Base-by-base conservation (phyloP, 768 basidiomycete genomes). In the Russula vinacea region DNA sequence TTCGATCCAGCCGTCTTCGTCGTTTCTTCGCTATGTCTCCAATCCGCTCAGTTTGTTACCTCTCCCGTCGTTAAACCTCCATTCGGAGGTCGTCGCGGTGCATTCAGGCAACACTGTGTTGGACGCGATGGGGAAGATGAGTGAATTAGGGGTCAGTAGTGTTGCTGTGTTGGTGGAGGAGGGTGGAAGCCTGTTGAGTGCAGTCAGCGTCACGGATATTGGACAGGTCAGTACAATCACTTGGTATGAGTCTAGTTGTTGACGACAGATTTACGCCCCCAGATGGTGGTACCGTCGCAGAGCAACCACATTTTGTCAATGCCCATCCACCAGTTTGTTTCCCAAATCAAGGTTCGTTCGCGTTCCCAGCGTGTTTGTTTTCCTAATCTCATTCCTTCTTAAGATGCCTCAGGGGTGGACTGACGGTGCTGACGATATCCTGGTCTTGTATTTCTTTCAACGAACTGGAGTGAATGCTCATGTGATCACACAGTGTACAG, bases 61-160 rank as follows among this genome's bases (percentile, higher is more conserved):
- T 8, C 80, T 89, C 40, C 89, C 87, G 24, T 90, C 85, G 6
- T 74, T 90, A 5, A 80, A 85, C 66, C 77, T 89, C 42, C 83
- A 85, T 68, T 70, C 79, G 1, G 80, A 84, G 1, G 86, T 92
- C 19, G 78, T 92, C 10, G 82, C 88, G 8, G 76, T 84, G 5
- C 79, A 80, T 5, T 84, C 88, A 50, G 79, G 78, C 17, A 82
- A 83, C 2, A 81, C 81, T 22, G 86, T 92, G 29, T 76, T 92
- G 56, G 87, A 90, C 72, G 90, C 90, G 6, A 93, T 93, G 91
- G 84, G 79, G 64, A 77, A 89, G 33, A 92, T 93, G 90, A 90
- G 89, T 69, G 89, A 90, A 65, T 83, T 88, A 70, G 91, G 91
- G 26, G 89, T 93, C 29, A 91, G 90, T 71, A 91, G 88, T 69